phyloP scores from a whole-genome alignment of 2,329 filamentous ascomycete genomes.

The Sporothrix sp. region DNA sequence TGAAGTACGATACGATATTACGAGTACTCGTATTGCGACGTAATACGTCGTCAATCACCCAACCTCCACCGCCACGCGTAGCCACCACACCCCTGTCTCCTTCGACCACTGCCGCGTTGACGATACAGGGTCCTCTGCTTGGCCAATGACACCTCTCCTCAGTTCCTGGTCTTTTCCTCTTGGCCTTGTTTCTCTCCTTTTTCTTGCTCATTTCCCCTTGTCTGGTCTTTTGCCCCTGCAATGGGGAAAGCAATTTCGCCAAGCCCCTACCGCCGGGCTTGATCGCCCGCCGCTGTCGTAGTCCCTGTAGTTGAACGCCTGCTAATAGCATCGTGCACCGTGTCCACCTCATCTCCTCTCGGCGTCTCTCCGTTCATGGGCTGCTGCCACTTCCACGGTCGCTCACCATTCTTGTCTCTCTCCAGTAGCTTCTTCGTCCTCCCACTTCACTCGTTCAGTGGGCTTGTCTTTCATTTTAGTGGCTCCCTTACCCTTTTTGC shows the following conservation, averaged over 20 bases:
- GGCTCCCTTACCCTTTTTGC: neutral
- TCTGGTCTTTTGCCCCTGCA: conserved; percentile 15
- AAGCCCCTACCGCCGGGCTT: conserved; percentile 10
- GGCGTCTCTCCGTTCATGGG: neutral
- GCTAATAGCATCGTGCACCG: too few species aligned
- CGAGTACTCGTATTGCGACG: too few species aligned
- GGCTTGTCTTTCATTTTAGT: conserved; percentile 3
- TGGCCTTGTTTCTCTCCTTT: neutral
- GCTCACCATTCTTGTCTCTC: neutral
- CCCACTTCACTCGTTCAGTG: neutral
- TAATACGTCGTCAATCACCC: too few species aligned
- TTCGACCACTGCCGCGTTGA: neutral
- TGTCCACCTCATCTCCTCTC: neutral
- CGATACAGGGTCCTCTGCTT: neutral
- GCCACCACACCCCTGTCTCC: neutral
- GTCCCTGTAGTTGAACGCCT: neutral
- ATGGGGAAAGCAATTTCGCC: conserved; percentile 20
- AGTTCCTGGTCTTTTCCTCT: neutral
- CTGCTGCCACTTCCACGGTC: too few species aligned
- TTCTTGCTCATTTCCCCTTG: conserved; percentile 13
- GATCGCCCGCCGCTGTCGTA: neutral
- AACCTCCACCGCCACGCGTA: too few species aligned
- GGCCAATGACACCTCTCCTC: neutral
- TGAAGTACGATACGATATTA: too few species aligned
- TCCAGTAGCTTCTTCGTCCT: neutral